Base-by-base conservation (phyloP, 495 filamentous ascomycete species). In the Bathelium albidoporum region DNA sequence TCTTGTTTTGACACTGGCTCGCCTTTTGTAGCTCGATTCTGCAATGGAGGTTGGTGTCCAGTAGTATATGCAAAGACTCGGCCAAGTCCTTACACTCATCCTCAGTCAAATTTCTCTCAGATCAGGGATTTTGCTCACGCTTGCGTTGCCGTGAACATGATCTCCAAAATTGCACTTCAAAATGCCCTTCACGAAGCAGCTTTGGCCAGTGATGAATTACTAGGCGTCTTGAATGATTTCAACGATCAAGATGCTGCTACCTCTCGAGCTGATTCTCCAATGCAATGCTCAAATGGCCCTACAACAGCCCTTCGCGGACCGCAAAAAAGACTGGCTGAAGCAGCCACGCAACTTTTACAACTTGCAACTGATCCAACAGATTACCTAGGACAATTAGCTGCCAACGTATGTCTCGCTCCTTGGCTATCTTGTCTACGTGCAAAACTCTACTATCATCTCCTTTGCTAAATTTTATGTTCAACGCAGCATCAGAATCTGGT, bases 321-420 rank as follows among this genome's bases (percentile, higher is more conserved):
- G 3, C 49, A 28, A 5, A 26, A 55, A 10, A 32, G 26, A 16
- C 22, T 61, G n/a, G 32, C 34, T 26, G 59, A 61, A 61, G 59
- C 59, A 5, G 59, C 59, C 12, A 61, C 59, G 18, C 59, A 31
- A 39, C 18, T 61, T 24, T 16, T 61, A 3, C 59, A 61, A 44
- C 18, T 61, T 44, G 34, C 59, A 18, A 44, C 59, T 2, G 59
- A 61, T 22, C 59, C 59, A 2, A 43, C 18, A 16, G 59, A 61
- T 3, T 61, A 61, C 26, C 26, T 61, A 11, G 32, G n/a, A 18
- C 59, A 61, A 43, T 41, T 61, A 28, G 59, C 34, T 18, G 59
- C 36, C 16, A 61, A 61, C 26, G 59, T 61, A 31, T 14, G 59
- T 43, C 3, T 39, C 20, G 28, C 24, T 43, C 14, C 22, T 11